A percentile compares a stretch with the other conserved stretches of the same genome.
These are phyloP conservation scores for Leccinum solheimii DNA, from an alignment of 1,284 basidiomycete species.

Conservation along the genomic window DNA sequence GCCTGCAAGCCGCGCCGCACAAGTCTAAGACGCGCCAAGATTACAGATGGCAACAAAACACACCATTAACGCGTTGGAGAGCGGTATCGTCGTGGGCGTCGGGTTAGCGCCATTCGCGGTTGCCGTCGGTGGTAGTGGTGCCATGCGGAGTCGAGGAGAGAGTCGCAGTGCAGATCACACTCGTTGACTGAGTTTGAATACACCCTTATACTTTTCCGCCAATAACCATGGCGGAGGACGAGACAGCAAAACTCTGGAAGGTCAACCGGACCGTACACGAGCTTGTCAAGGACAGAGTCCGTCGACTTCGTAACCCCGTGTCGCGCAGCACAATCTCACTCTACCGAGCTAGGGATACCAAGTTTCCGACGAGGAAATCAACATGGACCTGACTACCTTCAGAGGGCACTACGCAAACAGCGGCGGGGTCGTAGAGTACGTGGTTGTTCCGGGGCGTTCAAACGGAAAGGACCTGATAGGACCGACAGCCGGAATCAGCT, in stretches of 20 bases:
- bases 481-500: constrained; percentile 74
- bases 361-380: constrained; percentile 89
- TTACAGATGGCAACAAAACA: constrained; percentile 3
- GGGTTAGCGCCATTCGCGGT: constrained; percentile 37
- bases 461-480: constrained; percentile 12
- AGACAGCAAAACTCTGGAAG: constrained; percentile 88
- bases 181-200: constrained; percentile 35
- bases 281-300: constrained; percentile 88
- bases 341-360: constrained; percentile 67
- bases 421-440: constrained; percentile 64
- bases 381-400: constrained; percentile 81
- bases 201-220: constrained; percentile 25
- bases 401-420: constrained; percentile 63
- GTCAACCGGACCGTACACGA: constrained; percentile 98
- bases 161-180: neutral
- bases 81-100: constrained; percentile 36
- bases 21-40: neutral
- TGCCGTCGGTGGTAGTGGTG: constrained; percentile 32
- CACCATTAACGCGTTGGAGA: constrained; percentile 52
- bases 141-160: constrained; percentile 18
- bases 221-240: constrained; percentile 64
- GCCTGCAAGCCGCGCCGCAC: constrained; percentile 40
- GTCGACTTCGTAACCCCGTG: constrained; percentile 27
- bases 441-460: constrained; percentile 7
- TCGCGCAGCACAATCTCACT: constrained; percentile 16